These are phyloP conservation scores for Pichia cabralensis DNA, from an alignment of 805 yeast genomes.

Conservation along the genomic window DNA sequence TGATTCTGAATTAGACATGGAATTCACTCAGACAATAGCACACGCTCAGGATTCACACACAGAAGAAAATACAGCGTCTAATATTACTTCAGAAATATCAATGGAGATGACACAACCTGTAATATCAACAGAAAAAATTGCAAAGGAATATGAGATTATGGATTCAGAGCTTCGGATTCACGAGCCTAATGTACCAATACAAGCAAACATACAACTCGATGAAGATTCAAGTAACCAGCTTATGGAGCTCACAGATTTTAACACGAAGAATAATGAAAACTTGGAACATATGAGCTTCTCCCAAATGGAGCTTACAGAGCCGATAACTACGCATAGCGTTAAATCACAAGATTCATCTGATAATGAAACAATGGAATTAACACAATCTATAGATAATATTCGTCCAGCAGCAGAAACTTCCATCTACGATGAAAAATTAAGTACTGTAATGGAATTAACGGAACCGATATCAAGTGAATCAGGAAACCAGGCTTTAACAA, in stretches of 20 bases:
- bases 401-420: not conserved
- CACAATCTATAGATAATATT: not conserved
- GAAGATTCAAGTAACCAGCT: too few species aligned
- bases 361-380: not conserved
- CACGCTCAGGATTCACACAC: too few species aligned
- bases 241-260: too few species aligned
- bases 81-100: not conserved
- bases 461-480: too few species aligned
- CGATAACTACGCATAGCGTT: not conserved
- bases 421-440: not conserved
- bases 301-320: not conserved
- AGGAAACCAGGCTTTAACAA: not conserved
- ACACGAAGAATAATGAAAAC: too few species aligned
- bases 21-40: constrained; percentile 2
- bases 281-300: too few species aligned
- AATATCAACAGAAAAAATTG: too few species aligned
- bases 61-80: too few species aligned
- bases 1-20: constrained; percentile 2
- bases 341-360: not conserved
- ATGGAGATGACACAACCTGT: constrained; percentile 1
- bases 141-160: too few species aligned
- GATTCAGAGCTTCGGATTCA: not conserved
- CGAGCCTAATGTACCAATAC: not conserved
- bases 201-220: too few species aligned
- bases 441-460: not conserved